Evolutionary conservation across 345 rosid species (phyloP), one percentile per base, ranked within the genome.

Genomic region (Syzygium aqueum): DNA sequence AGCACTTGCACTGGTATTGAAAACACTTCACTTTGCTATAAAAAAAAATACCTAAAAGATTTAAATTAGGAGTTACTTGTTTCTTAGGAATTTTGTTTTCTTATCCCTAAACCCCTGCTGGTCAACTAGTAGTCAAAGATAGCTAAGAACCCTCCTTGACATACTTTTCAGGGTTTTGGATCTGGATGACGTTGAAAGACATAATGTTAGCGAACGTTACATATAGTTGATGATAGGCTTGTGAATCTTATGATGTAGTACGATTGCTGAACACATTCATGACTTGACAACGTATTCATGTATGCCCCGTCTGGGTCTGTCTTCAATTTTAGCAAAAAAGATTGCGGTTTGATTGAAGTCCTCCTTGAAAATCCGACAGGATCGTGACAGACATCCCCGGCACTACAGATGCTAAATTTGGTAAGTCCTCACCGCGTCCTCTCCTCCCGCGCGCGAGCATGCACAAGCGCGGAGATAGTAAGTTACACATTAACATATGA

Each of bases 361-460:
- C 49, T 37, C 49, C 61, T 51, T 49, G 54, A 87, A 17, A 7
- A n/a, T 84, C 49, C 49, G 90, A 73, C 93, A 95, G 99, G 99
- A 94, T 96, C 92, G 99, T 96, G 50, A 95, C 98, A 14, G 96
- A 95, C 90, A 95, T 97, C 87, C 98, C 99, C 7, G 99, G 98
- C 5, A 96, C 99, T 52, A 96, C 99, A 2, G 97, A 95, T 92
- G 93, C 87, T 50, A 91, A 95, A 56, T 97, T 97, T 27, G 99
- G 98, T 96, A 88, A 92, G 95, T 84, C 80, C 73, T 65, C 40
- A 19, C 49, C 14, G 11, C 59, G 15, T 53, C 84, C 53, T 23
- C 27, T 43, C 51, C 10, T 37, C 2, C 82, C 14, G 25, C 3
- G 49, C 49, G 49, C 82, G 49, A 37, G 49, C 82, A 37, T n/a